Conservation (phyloP, 306 rosid genomes). For the Citrullus mucosospermus region DNA sequence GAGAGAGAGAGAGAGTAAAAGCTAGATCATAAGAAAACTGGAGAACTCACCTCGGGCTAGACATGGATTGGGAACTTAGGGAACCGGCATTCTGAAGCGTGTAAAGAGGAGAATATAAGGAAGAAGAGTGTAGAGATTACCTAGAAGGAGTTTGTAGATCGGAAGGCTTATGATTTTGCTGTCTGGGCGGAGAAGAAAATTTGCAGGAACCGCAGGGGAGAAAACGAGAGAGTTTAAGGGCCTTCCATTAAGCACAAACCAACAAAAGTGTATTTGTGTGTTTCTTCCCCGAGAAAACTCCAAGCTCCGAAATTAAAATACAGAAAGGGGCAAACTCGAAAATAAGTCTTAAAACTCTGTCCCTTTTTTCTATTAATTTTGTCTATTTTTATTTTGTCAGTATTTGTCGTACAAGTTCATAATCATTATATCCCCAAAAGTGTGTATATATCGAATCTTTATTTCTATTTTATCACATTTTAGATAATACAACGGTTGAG, state of each 20-base stretch:
- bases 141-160: constrained; percentile 18
- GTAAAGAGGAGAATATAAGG: not conserved
- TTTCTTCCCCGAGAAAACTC: constrained; percentile 27
- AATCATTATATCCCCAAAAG: not conserved
- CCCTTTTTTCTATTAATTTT: not conserved
- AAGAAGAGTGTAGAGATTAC: constrained; percentile 23
- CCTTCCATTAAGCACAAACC: constrained; percentile 81
- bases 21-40: not conserved
- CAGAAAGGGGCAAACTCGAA: constrained; percentile 31
- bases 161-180: constrained; percentile 9
- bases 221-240: constrained; percentile 28
- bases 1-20: not conserved
- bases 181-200: not conserved
- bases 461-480: not conserved
- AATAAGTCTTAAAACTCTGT: not conserved
- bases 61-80: not conserved
- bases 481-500: too few relatives aligned
- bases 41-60: not conserved
- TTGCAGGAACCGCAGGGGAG: constrained; percentile 2
- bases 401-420: not conserved
- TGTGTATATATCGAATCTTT: not conserved
- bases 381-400: not conserved
- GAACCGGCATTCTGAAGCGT: not conserved
- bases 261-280: constrained; percentile 41
- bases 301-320: constrained; percentile 9